Evolutionary conservation across 306 rosid species (phyloP).

Genomic region (Carpinus viminea): DNA sequence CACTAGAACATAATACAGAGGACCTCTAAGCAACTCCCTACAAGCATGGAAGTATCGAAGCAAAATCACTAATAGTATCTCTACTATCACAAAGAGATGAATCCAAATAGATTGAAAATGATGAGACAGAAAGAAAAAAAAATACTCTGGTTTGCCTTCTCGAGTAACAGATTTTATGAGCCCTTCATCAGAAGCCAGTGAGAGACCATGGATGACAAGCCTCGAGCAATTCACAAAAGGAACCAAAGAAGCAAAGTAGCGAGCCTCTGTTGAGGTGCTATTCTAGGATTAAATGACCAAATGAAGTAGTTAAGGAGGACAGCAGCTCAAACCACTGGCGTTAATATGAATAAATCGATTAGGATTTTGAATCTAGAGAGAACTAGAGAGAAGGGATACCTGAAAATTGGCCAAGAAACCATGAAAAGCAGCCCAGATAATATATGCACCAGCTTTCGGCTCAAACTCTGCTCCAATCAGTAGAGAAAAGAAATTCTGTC

Average conservation of each 20-base stretch:
- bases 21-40: conserved; percentile 94
- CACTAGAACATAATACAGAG: conserved; percentile 69
- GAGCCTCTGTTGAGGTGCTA: conserved; percentile 81
- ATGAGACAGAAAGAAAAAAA: conserved; percentile 15
- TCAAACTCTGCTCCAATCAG: too few species aligned
- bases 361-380: too few species aligned
- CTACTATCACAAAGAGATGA: conserved; percentile 9
- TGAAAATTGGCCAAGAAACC: too few species aligned
- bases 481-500: too few species aligned
- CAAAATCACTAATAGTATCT: not conserved
- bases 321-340: too few species aligned
- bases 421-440: too few species aligned
- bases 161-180: conserved; percentile 76
- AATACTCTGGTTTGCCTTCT: conserved; percentile 76
- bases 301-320: conserved; percentile 31
- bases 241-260: conserved; percentile 87
- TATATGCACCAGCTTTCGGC: too few species aligned
- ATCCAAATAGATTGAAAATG: conserved; percentile 15
- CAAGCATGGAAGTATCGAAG: conserved; percentile 28
- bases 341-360: too few species aligned
- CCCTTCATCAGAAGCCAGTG: conserved; percentile 65
- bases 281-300: conserved; percentile 57
- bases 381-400: too few species aligned
- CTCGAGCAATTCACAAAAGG: conserved; percentile 79
- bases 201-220: conserved; percentile 79